Evolutionary conservation across 441 rosid genomes (phyloP).

Genomic region (Capsella rubella): DNA sequence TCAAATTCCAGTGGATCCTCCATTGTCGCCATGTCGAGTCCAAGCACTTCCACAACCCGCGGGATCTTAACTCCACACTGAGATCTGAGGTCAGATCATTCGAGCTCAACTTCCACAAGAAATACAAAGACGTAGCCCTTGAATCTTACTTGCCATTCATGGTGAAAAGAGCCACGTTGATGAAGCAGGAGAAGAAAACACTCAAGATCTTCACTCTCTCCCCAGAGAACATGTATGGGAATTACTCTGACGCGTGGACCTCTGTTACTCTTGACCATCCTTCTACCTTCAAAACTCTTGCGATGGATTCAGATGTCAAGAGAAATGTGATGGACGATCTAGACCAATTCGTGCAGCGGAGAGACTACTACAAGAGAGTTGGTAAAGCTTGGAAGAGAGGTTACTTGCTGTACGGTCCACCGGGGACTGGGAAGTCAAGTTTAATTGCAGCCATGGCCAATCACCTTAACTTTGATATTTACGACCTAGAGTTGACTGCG

Average conservation of each 20-base stretch:
- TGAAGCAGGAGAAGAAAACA: conserved; percentile 55
- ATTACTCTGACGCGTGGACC: conserved; percentile 54
- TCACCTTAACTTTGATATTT: conserved; percentile 65
- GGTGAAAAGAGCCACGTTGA: conserved; percentile 46
- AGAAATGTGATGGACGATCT: conserved; percentile 55
- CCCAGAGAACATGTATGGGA: conserved; percentile 2
- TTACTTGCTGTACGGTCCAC: conserved; percentile 68
- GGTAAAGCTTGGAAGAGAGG: conserved; percentile 86
- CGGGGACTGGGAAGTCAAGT: conserved; percentile 75
- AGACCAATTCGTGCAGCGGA: conserved; percentile 60
- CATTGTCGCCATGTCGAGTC: conserved; percentile 51
- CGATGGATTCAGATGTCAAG: conserved; percentile 55
- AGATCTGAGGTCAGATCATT: conserved; percentile 54
- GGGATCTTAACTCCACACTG: conserved; percentile 36
- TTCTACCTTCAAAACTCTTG: conserved; percentile 67
- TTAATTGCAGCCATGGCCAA: conserved; percentile 82
- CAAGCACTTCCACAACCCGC: conserved; percentile 24
- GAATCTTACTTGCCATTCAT: conserved; percentile 57
- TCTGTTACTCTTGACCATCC: conserved; percentile 74
- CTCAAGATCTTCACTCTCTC: conserved; percentile 59
- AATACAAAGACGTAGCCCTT: conserved; percentile 53
- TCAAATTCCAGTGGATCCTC: conserved; percentile 61
- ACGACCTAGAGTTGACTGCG: conserved; percentile 61
- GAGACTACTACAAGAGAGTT: conserved; percentile 59
- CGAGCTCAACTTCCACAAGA: conserved; percentile 62